A percentile compares a stretch with the other conserved stretches of the same genome.
Conservation (phyloP, 2,329 filamentous ascomycete species). For the Sclerotinia glacialis region DNA sequence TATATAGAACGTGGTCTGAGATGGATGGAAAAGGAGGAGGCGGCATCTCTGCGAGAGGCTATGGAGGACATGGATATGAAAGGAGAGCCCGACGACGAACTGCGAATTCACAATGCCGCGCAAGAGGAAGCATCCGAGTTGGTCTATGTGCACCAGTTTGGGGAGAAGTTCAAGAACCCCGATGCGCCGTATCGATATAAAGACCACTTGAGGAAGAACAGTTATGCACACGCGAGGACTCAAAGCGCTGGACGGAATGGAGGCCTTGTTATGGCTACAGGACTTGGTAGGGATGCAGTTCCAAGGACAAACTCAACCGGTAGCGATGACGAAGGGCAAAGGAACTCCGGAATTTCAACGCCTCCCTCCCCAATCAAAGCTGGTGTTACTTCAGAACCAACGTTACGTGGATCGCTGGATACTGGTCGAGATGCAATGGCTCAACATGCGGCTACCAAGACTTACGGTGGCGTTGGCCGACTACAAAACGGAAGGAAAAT, state of each 20-base stretch:
- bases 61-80: constrained; percentile 70
- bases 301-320: constrained; percentile 38
- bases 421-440: constrained; percentile 24
- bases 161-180: constrained; percentile 52
- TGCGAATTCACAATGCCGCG: constrained; percentile 65
- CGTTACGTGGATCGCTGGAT: constrained; percentile 31
- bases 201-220: constrained; percentile 66
- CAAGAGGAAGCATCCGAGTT: constrained; percentile 75
- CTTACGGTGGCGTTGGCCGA: constrained; percentile 33
- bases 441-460: constrained; percentile 27
- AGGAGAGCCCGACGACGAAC: constrained; percentile 53
- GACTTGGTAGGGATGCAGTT: constrained; percentile 35
- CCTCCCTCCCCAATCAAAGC: constrained; percentile 38
- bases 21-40: constrained; percentile 81
- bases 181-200: constrained; percentile 66
- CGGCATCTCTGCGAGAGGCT: constrained; percentile 64
- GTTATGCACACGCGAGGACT: constrained; percentile 65
- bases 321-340: constrained; percentile 39
- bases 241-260: constrained; percentile 55
- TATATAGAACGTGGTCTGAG: constrained; percentile 72
- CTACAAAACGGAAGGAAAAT: constrained; percentile 25
- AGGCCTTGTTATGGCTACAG: constrained; percentile 44
- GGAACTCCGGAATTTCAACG: neutral
- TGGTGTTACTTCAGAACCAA: constrained; percentile 35
- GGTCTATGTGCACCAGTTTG: constrained; percentile 72